phyloP scores from a whole-genome alignment of 371 early-diverging fungal genomes.

The Rhizopus delemar region DNA sequence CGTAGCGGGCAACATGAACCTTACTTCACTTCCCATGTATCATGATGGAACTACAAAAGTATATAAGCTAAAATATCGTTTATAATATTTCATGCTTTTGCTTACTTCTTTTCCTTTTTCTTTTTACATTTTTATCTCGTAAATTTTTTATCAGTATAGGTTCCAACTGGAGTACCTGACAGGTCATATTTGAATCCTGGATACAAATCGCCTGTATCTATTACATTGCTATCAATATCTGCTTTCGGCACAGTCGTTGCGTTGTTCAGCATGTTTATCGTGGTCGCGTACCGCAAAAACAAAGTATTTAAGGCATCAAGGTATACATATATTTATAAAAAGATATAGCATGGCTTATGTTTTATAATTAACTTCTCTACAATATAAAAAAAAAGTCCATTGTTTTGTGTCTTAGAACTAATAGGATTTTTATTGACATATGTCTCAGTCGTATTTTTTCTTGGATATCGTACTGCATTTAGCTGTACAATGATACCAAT shows the following conservation, averaged over 20 bases:
- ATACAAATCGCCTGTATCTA: slow-evolving; percentile 42
- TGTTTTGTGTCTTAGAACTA: slow-evolving; percentile 58
- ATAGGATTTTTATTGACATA: slow-evolving; percentile 48
- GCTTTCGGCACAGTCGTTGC: slow-evolving; percentile 44
- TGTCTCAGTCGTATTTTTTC: slow-evolving; percentile 38
- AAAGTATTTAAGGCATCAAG: slow-evolving; percentile 58
- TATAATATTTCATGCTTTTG: background rate
- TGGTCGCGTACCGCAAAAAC: slow-evolving; percentile 43
- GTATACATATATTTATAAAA: slow-evolving; percentile 22
- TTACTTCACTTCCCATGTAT: slow-evolving; percentile 53
- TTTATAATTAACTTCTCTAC: background rate
- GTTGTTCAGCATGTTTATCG: slow-evolving; percentile 36
- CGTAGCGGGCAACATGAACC: slow-evolving; percentile 48
- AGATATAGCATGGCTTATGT: too few species aligned
- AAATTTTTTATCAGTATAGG: slow-evolving; percentile 26
- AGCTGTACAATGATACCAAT: slow-evolving; percentile 48
- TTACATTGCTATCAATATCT: slow-evolving; percentile 43
- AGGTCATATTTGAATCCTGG: slow-evolving; percentile 37
- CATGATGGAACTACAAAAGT: slow-evolving; percentile 48
- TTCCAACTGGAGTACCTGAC: slow-evolving; percentile 38
- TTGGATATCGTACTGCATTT: slow-evolving; percentile 25
- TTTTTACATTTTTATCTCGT: slow-evolving; percentile 17
- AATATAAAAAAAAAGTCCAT: slow-evolving; percentile 32
- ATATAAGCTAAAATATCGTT: slow-evolving; percentile 12
- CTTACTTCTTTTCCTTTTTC: slow-evolving; percentile 15